Conservation (phyloP, 148 eudicot genomes). For the Rhododendron ovatum region DNA sequence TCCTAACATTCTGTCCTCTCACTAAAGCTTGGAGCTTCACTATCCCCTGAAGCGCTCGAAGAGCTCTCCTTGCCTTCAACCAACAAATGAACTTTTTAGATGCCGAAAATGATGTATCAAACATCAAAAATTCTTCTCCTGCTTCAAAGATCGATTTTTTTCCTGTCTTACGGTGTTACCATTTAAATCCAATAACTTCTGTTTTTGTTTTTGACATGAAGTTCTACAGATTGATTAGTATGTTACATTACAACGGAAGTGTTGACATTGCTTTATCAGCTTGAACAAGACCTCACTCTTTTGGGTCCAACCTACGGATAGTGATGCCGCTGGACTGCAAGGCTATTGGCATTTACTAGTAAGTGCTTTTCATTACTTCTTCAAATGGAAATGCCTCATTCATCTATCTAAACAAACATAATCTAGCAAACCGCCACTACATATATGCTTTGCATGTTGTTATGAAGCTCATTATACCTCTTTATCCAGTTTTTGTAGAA, state of each 20-base stretch:
- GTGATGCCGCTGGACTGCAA: neutral
- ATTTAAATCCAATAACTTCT: neutral
- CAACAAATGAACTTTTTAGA: neutral
- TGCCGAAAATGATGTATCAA: neutral
- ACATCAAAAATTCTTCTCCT: neutral
- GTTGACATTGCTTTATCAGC: neutral
- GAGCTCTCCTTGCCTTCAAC: slow-evolving; percentile 79
- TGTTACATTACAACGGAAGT: neutral
- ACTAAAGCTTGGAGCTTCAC: slow-evolving; percentile 90
- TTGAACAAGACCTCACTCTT: neutral
- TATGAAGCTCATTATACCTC: neutral
- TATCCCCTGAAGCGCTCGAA: slow-evolving; percentile 69
- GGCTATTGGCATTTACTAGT: neutral
- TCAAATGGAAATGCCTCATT: neutral
- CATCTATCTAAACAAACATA: neutral
- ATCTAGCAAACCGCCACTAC: neutral
- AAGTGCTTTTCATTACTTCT: neutral
- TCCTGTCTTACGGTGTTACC: neutral
- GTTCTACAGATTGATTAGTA: neutral
- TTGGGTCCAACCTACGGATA: neutral
- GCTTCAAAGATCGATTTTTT: too few species aligned
- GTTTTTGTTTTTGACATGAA: neutral
- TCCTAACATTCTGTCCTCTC: slow-evolving; percentile 74
- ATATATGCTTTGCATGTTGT: neutral
- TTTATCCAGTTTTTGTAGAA: neutral